Conservation (phyloP, 2,329 filamentous ascomycete genomes). For the Paraphoma chrysanthemicola region DNA sequence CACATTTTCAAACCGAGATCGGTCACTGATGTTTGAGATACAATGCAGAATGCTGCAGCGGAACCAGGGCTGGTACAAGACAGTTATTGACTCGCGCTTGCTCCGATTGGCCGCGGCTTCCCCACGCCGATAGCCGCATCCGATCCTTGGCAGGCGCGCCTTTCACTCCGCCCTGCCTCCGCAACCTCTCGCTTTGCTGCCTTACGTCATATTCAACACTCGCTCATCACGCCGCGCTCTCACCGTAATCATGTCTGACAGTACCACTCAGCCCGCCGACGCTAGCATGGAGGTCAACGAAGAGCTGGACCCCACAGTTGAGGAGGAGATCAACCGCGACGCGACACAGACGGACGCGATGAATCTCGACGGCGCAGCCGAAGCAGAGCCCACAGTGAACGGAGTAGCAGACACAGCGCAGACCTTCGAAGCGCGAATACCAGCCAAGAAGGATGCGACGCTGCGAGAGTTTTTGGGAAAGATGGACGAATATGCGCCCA, state of each 20-base stretch:
- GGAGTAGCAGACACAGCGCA: conserved; percentile 52
- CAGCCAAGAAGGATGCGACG: conserved; percentile 88
- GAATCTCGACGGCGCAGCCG: conserved; percentile 52
- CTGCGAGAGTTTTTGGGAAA: conserved; percentile 91
- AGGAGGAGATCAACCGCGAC: conserved; percentile 50
- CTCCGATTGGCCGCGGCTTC: conserved; percentile 8
- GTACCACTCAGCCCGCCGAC: conserved; percentile 35
- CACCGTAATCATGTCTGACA: conserved; percentile 41
- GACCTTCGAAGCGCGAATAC: conserved; percentile 67
- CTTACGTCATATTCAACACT: conserved; percentile 11
- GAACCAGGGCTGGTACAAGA: background rate
- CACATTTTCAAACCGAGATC: background rate
- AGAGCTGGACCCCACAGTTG: conserved; percentile 50
- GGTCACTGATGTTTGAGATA: background rate
- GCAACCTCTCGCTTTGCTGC: conserved; percentile 1
- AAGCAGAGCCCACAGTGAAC: conserved; percentile 45
- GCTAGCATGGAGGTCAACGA: conserved; percentile 43
- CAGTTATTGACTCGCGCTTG: background rate
- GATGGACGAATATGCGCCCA: conserved; percentile 98
- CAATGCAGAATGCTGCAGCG: background rate
- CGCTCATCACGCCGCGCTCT: conserved; percentile 5
- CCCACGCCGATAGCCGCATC: conserved; percentile 7
- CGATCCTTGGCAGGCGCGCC: conserved; percentile 3
- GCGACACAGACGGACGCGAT: conserved; percentile 46
- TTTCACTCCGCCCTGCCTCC: conserved; percentile 6